These are phyloP conservation scores for Amylocarpus encephaloides DNA, from an alignment of 2,329 filamentous ascomycete genomes.

Conservation along the genomic window DNA sequence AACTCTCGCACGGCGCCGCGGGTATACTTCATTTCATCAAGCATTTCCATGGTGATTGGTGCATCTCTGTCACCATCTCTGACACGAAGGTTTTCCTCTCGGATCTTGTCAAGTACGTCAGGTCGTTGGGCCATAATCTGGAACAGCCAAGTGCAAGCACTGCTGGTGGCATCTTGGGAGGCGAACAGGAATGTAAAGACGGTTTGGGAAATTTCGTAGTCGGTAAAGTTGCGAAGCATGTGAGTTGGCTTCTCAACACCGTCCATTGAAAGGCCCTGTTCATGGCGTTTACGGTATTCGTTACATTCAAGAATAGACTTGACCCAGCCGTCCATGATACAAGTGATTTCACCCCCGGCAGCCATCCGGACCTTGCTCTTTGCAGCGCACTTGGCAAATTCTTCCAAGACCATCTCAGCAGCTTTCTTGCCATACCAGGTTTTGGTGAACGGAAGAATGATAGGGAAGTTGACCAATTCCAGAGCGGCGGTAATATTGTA, in stretches of 20 bases:
- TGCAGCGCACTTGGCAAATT: conserved; percentile 85
- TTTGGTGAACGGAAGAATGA: conserved; percentile 91
- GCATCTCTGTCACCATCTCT: conserved; percentile 69
- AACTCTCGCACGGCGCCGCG: conserved; percentile 87
- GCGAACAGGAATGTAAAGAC: conserved; percentile 96
- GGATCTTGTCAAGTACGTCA: conserved; percentile 83
- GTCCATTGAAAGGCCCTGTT: conserved; percentile 62
- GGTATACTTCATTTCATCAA: conserved; percentile 85
- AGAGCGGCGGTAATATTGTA: conserved; percentile 93
- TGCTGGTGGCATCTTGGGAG: conserved; percentile 93
- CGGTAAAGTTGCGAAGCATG: conserved; percentile 77
- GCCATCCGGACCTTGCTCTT: conserved; percentile 92
- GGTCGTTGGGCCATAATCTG: conserved; percentile 84
- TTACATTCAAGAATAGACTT: conserved; percentile 81
- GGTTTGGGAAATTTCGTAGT: conserved; percentile 88
- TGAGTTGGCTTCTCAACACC: conserved; percentile 73
- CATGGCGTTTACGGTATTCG: conserved; percentile 71
- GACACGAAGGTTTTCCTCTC: conserved; percentile 78
- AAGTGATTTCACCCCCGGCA: conserved; percentile 76
- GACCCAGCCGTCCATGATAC: conserved; percentile 95
- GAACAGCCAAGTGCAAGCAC: conserved; percentile 90
- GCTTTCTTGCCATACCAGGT: conserved; percentile 97
- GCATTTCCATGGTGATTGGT: conserved; percentile 71
- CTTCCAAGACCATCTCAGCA: conserved; percentile 81
- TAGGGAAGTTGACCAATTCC: conserved; percentile 96